phyloP scores from a whole-genome alignment of 2,329 filamentous ascomycete species.

The Byssoonygena ceratinophila region DNA sequence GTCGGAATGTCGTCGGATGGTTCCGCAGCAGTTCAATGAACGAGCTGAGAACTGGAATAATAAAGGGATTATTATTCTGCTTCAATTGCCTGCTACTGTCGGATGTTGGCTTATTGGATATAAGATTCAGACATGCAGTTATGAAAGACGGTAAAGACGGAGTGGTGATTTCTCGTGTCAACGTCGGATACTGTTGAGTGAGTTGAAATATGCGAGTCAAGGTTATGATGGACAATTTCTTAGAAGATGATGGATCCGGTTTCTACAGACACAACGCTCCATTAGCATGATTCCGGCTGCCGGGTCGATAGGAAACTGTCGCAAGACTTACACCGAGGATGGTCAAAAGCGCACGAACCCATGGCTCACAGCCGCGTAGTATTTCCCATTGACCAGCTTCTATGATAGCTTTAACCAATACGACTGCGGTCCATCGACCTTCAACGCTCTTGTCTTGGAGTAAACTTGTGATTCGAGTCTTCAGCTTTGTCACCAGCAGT shows the following conservation, averaged over 20 bases:
- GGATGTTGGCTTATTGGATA: slow-evolving; percentile 39
- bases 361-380: slow-evolving; percentile 59
- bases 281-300: not conserved
- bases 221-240: slow-evolving; percentile 65
- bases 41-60: slow-evolving; percentile 60
- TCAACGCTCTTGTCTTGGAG: slow-evolving; percentile 65
- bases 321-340: slow-evolving; percentile 53
- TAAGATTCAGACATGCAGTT: slow-evolving; percentile 58
- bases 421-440: slow-evolving; percentile 66
- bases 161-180: slow-evolving; percentile 79
- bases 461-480: slow-evolving; percentile 64
- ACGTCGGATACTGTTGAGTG: slow-evolving; percentile 68
- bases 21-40: slow-evolving; percentile 63
- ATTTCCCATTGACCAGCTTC: slow-evolving; percentile 80
- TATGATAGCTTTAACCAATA: slow-evolving; percentile 67
- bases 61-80: slow-evolving; percentile 39
- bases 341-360: slow-evolving; percentile 65
- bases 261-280: slow-evolving; percentile 43
- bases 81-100: slow-evolving; percentile 30
- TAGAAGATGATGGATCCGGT: slow-evolving; percentile 62
- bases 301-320: no score
- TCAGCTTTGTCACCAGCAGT: slow-evolving; percentile 69
- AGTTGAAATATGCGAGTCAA: slow-evolving; percentile 75
- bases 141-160: slow-evolving; percentile 67
- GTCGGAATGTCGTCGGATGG: slow-evolving; percentile 73